Evolutionary conservation across 148 eudicot species (phyloP).

Genomic region (Chenopodium quinoa): DNA sequence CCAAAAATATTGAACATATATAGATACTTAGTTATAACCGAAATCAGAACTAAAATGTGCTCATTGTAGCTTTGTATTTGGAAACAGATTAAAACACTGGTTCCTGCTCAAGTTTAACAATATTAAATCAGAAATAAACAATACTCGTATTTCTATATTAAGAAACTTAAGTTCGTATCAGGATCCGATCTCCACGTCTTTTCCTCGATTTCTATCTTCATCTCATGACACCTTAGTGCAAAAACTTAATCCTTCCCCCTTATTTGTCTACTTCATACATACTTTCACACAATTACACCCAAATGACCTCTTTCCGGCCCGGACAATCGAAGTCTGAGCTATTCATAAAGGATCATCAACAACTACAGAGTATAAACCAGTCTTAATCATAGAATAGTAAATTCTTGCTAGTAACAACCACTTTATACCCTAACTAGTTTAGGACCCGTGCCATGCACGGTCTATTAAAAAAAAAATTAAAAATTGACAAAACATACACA

Average conservation of each 20-base stretch:
- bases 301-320: neutral
- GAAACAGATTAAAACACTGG: neutral
- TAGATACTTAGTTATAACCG: neutral
- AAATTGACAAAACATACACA: too few species aligned
- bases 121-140: neutral
- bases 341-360: too few species aligned
- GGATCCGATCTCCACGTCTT: neutral
- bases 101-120: neutral
- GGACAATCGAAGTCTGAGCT: neutral
- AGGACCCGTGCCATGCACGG: too few species aligned
- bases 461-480: too few species aligned
- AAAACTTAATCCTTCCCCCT: neutral
- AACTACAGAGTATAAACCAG: neutral
- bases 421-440: neutral
- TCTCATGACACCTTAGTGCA: neutral
- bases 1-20: neutral
- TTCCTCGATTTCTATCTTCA: neutral
- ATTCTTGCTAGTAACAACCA: neutral
- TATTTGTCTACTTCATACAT: neutral
- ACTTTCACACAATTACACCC: neutral
- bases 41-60: neutral
- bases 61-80: neutral
- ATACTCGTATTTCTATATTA: neutral
- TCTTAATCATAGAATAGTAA: neutral
- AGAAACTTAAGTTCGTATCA: neutral